Base-by-base conservation (phyloP, 176 grass and related monocot species). In the Eleusine indica region DNA sequence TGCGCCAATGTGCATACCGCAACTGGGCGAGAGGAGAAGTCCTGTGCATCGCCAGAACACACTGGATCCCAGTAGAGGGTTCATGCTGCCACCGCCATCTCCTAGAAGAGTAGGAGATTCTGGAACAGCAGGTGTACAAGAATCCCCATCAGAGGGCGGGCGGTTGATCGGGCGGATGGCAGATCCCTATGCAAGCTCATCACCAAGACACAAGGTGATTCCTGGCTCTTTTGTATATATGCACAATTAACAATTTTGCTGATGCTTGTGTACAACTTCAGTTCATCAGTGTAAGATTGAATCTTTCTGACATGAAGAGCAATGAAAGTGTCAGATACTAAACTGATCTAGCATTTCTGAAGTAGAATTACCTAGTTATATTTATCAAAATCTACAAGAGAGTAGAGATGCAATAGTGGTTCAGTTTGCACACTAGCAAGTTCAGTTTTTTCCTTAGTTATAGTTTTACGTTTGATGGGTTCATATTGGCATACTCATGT, bases 161-260 rank as follows among this genome's bases (percentile, higher is more conserved):
- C 68, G 76, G 64, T 94, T 93, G 66, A 93, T 93, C 17, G 80
- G 87, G 39, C 89, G 87, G 78, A 81, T 76, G 35, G 85, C 61
- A 29, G 92, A 95, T 90, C 71, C 72, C 32, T 86, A 90, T 78
- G 82, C 68, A 12, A 91, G 90, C 77, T 82, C 81, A 43, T 87
- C 86, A 58, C 80, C 92, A 32, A 86, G 81, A 75, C 83, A 66
- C 65, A 95, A 96, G 96, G 93, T 98, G 85, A 72, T 86, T 83
- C 29, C 17, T 83, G 52, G 16, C 22, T 80, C 41, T 47, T 13
- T 75, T 85, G 2, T 71, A 56, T 7, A 73, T 46, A 21, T 51
- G 21, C 25, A 54, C 25, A 86, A 46, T 42, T 79, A 18, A 54
- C 25, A 86, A 46, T 42, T 79, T 7, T 73, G 1, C 66, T 42